These are phyloP conservation scores for Dalechampia spathulata DNA, from an alignment of 441 rosid species.

Conservation along the genomic window DNA sequence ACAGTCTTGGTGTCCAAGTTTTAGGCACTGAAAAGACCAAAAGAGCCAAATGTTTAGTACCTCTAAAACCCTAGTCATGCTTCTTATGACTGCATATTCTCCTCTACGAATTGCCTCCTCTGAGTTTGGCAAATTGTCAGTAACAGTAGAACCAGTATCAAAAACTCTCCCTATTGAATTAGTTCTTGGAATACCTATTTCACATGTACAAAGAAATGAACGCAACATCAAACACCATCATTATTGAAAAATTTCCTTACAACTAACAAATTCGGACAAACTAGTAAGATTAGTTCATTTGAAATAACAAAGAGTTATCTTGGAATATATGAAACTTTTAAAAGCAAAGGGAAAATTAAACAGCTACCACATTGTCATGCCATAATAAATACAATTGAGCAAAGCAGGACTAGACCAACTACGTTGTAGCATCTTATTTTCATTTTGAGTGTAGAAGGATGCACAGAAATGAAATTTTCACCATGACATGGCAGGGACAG, in stretches of 20 bases:
- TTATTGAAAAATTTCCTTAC: background rate
- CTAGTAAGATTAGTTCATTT: background rate
- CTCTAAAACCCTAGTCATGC: conserved; percentile 94
- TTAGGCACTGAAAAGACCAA: conserved; percentile 6
- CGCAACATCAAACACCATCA: conserved; percentile 6
- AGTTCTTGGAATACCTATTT: conserved; percentile 71
- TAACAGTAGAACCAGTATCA: conserved; percentile 50
- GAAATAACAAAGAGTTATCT: background rate
- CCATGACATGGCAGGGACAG: background rate
- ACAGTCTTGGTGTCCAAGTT: conserved; percentile 10
- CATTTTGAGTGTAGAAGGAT: background rate
- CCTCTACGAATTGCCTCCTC: conserved; percentile 97
- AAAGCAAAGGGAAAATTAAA: background rate
- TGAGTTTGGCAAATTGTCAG: conserved; percentile 70
- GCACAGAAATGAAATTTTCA: background rate
- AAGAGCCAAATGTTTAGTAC: conserved; percentile 29
- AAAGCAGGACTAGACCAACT: background rate
- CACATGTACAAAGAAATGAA: conserved; percentile 12
- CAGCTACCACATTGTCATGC: background rate
- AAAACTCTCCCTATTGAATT: conserved; percentile 84
- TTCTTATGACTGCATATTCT: conserved; percentile 91
- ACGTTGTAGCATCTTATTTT: background rate
- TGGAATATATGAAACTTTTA: background rate
- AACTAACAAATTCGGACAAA: conserved; percentile 3
- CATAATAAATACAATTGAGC: background rate